Base-by-base conservation (phyloP, 352 stramenopile genomes). In the Phytophthora hibernalis region DNA sequence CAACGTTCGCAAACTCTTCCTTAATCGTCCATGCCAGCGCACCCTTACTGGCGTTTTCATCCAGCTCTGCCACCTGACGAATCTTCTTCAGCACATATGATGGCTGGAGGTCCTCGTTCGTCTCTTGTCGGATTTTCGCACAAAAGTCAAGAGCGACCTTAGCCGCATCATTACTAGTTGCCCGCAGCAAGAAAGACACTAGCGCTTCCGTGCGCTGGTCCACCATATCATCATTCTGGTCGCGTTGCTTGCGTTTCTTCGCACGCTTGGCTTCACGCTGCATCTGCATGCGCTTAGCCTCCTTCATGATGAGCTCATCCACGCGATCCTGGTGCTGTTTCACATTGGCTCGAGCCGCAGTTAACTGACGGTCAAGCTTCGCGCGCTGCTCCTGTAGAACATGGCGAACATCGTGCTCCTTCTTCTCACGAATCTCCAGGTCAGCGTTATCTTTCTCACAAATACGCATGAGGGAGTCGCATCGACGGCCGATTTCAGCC, bases 401-500 rank as follows among this genome's bases (percentile, higher is more conserved):
- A 16, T 68, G 54, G 3, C 83, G 81, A 42, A 87, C 74, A 18
- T 90, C 83, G 0, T 82, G 63, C 53, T 96, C 88, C 48, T 94
- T 94, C 55, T 83, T 87, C 61, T 95, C 87, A 26, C 90, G 89
- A 22, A 73, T 57, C 31, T 94, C 86, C 40, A 92, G 58, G 30
- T 96, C 91, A 0, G 92, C 86, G 45, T 97, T 97, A 54, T 98
- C 94, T 68, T 96, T 97, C 70, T 98, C 94, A 16, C 97, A 96
- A 68, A 98, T 94, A 12, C 91, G 90, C 74, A 99, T 98, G 16
- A 99, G 72, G 0, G 92, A 74, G 61, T 99, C 97, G 53, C 96
- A 98, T 12, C 97, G 93, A 44, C 97, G 96, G 28, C 98, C 95
- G 35, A 99, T 97, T 70, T 99, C 97, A 6, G 87, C 86, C 1